phyloP scores from a whole-genome alignment of 495 filamentous ascomycete genomes.

The Amorphotheca resinae region DNA sequence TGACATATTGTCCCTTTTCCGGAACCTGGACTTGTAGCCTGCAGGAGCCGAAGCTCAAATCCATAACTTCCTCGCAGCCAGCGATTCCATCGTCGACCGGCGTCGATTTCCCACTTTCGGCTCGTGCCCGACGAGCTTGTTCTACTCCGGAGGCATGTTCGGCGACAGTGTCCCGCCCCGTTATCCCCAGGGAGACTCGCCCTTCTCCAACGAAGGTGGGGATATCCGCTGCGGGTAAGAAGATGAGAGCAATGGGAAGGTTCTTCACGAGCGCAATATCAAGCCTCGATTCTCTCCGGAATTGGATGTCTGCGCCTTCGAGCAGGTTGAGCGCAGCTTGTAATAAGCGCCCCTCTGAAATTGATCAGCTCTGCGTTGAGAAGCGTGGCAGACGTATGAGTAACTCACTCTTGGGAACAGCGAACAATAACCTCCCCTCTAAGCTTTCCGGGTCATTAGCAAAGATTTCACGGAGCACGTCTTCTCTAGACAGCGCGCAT shows the following conservation, averaged over 20 bases:
- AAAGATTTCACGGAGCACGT: slow-evolving; percentile 13
- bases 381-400: background rate
- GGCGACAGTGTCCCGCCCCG: slow-evolving; percentile 79
- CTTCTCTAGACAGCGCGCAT: slow-evolving; percentile 8
- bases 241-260: slow-evolving; percentile 86
- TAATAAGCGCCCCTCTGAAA: slow-evolving; percentile 79
- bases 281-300: slow-evolving; percentile 79
- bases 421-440: slow-evolving; percentile 87
- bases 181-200: slow-evolving; percentile 87
- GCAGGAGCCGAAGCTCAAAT: slow-evolving; percentile 82
- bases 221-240: slow-evolving; percentile 94
- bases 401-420: slow-evolving; percentile 78
- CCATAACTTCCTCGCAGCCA: slow-evolving; percentile 70
- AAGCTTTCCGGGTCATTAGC: slow-evolving; percentile 44
- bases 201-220: slow-evolving; percentile 95
- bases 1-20: slow-evolving; percentile 59
- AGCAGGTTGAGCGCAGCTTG: slow-evolving; percentile 78
- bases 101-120: slow-evolving; percentile 39
- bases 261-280: slow-evolving; percentile 97
- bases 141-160: slow-evolving; percentile 72
- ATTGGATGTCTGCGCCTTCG: slow-evolving; percentile 88
- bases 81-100: slow-evolving; percentile 27
- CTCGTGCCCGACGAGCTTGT: slow-evolving; percentile 34
- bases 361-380: background rate
- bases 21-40: slow-evolving; percentile 94